Evolutionary conservation across 495 filamentous ascomycete genomes (phyloP).

Genomic region (Amniculicola lignicola): DNA sequence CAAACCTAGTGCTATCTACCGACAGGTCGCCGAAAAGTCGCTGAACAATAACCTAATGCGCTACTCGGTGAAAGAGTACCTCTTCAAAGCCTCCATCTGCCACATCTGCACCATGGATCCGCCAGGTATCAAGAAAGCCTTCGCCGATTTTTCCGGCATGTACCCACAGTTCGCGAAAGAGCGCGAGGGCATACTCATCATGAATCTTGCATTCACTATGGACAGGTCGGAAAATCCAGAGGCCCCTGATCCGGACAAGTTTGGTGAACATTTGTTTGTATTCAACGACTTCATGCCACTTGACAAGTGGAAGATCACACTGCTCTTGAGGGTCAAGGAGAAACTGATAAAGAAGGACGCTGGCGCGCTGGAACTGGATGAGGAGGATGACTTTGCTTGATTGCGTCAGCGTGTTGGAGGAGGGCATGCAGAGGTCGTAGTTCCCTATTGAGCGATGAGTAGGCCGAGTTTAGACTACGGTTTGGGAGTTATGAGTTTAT

Average conservation of each 20-base stretch:
- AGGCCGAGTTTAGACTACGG: too few relatives aligned
- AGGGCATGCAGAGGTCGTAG: too few relatives aligned
- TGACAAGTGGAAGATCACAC: constrained; percentile 92
- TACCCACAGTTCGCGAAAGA: constrained; percentile 71
- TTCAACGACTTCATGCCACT: constrained; percentile 87
- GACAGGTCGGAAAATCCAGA: too few relatives aligned
- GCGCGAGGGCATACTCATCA: constrained; percentile 74
- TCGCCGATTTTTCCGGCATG: constrained; percentile 77
- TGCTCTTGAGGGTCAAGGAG: constrained; percentile 79
- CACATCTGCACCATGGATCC: constrained; percentile 54
- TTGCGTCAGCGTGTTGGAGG: too few relatives aligned
- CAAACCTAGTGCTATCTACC: constrained; percentile 52
- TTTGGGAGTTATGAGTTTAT: too few relatives aligned
- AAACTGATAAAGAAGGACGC: too few relatives aligned
- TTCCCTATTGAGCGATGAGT: too few relatives aligned
- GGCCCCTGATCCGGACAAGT: constrained; percentile 79
- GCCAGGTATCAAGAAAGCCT: constrained; percentile 69
- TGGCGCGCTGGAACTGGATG: too few relatives aligned
- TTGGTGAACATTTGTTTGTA: constrained; percentile 78
- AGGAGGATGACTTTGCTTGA: constrained; percentile 71
- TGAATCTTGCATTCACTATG: constrained; percentile 68
- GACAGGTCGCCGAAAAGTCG: constrained; percentile 68
- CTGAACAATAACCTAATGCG: constrained; percentile 80
- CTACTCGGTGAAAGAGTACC: constrained; percentile 89
- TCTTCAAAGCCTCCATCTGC: constrained; percentile 78